Evolutionary conservation across 495 filamentous ascomycete genomes (phyloP).

Genomic region (Astrothelium subdiscretum): DNA sequence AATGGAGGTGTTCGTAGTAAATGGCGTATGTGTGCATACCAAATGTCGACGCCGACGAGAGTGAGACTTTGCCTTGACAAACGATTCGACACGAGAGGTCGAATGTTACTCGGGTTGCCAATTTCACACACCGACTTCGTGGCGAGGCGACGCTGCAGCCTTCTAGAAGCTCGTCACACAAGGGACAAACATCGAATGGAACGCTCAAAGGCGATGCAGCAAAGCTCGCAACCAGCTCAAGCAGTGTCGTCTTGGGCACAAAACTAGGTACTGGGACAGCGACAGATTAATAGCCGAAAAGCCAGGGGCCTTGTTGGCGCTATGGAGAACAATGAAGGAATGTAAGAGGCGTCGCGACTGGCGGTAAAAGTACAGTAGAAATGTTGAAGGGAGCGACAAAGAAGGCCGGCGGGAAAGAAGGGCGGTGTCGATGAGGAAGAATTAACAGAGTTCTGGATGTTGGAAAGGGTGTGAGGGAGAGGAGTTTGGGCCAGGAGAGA

Average conservation of each 20-base stretch:
- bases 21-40: not conserved
- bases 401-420: not conserved
- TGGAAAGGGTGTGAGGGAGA: conserved; percentile 3
- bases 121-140: not conserved
- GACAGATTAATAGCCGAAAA: not conserved
- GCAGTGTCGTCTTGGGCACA: not conserved
- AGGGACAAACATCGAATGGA: not conserved
- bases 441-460: not conserved
- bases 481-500: conserved; percentile 2
- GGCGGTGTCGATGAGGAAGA: not conserved
- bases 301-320: not conserved
- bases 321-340: not conserved
- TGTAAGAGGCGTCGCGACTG: not conserved
- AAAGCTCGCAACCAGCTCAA: not conserved
- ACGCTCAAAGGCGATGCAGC: not conserved
- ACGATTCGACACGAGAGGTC: not conserved
- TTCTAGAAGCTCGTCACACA: not conserved
- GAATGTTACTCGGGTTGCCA: not conserved
- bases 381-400: not conserved
- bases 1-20: not conserved
- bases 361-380: not conserved
- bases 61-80: not conserved
- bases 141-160: not conserved
- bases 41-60: not conserved
- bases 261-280: not conserved